These are phyloP conservation scores for Wickerhamiella spandovensis DNA, from an alignment of 805 yeast species.

Conservation along the genomic window DNA sequence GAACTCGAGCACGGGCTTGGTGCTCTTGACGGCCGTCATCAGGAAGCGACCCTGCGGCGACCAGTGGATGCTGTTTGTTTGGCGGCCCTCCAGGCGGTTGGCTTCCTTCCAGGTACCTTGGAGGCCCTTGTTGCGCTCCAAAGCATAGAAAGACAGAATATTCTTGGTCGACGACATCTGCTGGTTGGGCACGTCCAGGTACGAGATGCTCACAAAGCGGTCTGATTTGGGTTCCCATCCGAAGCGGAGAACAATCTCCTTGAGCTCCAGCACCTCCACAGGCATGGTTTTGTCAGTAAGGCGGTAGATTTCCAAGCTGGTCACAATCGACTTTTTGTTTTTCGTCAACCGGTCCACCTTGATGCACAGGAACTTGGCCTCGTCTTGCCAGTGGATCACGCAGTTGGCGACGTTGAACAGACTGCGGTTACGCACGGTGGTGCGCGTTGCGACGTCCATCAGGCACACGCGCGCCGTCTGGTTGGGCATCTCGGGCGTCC, in stretches of 20 bases:
- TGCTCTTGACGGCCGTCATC: slow-evolving; percentile 36
- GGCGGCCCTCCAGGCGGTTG: slow-evolving; percentile 45
- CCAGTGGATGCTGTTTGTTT: slow-evolving; percentile 66
- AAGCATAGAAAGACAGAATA: slow-evolving; percentile 65
- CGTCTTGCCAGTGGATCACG: slow-evolving; percentile 86
- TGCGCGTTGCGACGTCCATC: slow-evolving; percentile 74
- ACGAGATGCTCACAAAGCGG: slow-evolving; percentile 69
- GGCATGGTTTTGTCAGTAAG: slow-evolving; percentile 82
- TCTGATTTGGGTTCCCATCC: slow-evolving; percentile 95
- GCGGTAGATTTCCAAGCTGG: slow-evolving; percentile 85
- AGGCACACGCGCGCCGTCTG: slow-evolving; percentile 91
- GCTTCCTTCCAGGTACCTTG: slow-evolving; percentile 46
- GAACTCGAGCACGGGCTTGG: slow-evolving; percentile 56
- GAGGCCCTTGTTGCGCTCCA: slow-evolving; percentile 46
- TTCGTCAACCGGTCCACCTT: slow-evolving; percentile 96
- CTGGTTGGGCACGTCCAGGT: slow-evolving; percentile 26
- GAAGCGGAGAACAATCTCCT: slow-evolving; percentile 74
- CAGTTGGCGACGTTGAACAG: slow-evolving; percentile 89
- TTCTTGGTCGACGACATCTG: slow-evolving; percentile 26
- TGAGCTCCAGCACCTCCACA: slow-evolving; percentile 84
- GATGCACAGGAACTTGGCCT: slow-evolving; percentile 73
- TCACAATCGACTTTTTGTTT: slow-evolving; percentile 80
- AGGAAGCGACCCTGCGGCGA: slow-evolving; percentile 89
- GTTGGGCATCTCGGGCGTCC: slow-evolving; percentile 92
- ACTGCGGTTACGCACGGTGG: slow-evolving; percentile 78